Base-by-base conservation (phyloP, 2,329 filamentous ascomycete species). In the Ophiostoma quercus region DNA sequence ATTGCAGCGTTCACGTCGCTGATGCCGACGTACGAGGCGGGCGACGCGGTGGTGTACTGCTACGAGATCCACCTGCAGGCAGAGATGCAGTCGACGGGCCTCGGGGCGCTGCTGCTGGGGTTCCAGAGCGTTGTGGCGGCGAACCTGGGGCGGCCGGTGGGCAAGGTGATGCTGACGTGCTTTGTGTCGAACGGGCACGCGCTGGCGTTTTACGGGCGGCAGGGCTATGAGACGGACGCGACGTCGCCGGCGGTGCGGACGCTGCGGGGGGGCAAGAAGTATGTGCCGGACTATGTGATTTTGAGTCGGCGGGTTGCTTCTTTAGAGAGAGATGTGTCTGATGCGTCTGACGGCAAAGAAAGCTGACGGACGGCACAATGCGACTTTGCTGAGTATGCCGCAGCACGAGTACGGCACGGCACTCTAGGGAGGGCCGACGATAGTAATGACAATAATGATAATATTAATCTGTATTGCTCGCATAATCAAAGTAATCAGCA, bases 121-220 rank as follows among this genome's bases (percentile, higher is more conserved):
- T 79, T 86, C 71, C 82, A 87, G 8, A 83, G 84, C 66, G 76
- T 76, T 4, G 80, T 88, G 4, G 90, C 86, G 8, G 73, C 77
- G 29, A 82, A 83, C 69, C 83, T 89, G 29, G 69, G 66, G 16
- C 80, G 82, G 1, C 80, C 81, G 0, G 81, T 90, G 65, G 78
- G 81, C 29, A 92, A 92, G 78, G 82, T 87, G 65, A 93, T 93
- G 90, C 80, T 93, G 75, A 92, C 90, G 1, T 90, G 90, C 75
- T 92, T 92, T 75, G 78, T 83, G 68, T 82, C 82, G 72, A 93
- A 93, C 75, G 73, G 78, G 41, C 78, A 78, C 2, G 90, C 84
- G 0, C 78, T 84, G 57, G 75, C 74, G 2, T 90, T 92, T 74
- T 93, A 93, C 77, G 77, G 81, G 66, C 84, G 81, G 71, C 77